Evolutionary conservation across 495 filamentous ascomycete species (phyloP).

Genomic region (Paragyromitra xinjiangensis): DNA sequence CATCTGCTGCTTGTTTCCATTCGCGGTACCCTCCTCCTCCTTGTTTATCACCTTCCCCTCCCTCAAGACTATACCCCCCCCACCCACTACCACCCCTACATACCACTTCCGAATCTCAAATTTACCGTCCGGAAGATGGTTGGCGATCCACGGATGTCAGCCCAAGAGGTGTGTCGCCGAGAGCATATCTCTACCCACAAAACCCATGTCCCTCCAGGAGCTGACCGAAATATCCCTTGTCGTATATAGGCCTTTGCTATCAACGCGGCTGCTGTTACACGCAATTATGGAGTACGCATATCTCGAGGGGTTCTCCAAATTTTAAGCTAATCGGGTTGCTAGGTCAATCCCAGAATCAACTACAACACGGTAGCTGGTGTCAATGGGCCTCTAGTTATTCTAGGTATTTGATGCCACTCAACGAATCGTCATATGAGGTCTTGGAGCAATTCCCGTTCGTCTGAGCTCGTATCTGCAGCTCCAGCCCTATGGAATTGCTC

Average conservation of each 20-base stretch:
- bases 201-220: background rate
- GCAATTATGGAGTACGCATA: conserved; percentile 54
- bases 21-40: conserved; percentile 15
- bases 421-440: background rate
- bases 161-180: conserved; percentile 52
- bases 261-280: conserved; percentile 57
- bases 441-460: background rate
- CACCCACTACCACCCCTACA: background rate
- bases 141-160: conserved; percentile 52
- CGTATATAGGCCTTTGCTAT: conserved; percentile 56
- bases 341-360: conserved; percentile 56
- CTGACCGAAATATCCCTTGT: conserved; percentile 31
- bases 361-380: conserved; percentile 99
- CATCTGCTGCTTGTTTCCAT: conserved; percentile 23
- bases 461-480: conserved; percentile 7
- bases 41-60: conserved; percentile 42
- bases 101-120: conserved; percentile 29
- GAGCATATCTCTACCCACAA: conserved; percentile 5
- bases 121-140: conserved; percentile 31
- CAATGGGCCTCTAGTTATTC: conserved; percentile 95
- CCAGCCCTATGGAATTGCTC: background rate
- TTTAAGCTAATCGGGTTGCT: conserved; percentile 12
- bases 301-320: background rate
- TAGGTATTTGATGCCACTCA: conserved; percentile 68
- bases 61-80: background rate